Conservation (phyloP, 1,284 basidiomycete species). For the Tranzscheliella williamsii region DNA sequence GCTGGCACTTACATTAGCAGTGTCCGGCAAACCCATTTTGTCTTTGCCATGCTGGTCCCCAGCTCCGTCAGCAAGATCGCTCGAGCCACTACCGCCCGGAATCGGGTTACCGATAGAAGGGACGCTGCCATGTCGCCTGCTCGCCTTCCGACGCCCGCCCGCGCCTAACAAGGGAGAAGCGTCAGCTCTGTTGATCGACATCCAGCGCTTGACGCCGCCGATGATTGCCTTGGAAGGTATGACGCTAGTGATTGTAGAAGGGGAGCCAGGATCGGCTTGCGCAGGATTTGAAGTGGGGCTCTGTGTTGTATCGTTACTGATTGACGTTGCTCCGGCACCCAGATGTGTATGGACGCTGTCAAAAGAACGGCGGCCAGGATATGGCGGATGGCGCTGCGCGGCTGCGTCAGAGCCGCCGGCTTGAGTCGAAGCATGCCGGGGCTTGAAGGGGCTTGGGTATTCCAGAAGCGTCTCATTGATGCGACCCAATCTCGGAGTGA, state of each 20-base stretch:
- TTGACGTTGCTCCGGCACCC: too few relatives aligned
- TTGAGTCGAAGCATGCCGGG: background rate
- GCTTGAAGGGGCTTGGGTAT: slow-evolving; percentile 40
- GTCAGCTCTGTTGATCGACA: slow-evolving; percentile 40
- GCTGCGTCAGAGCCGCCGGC: slow-evolving; percentile 8
- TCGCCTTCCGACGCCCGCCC: slow-evolving; percentile 4
- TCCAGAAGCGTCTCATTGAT: slow-evolving; percentile 8
- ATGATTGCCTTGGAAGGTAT: slow-evolving; percentile 41
- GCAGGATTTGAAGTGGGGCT: slow-evolving; percentile 27
- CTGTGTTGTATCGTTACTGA: slow-evolving; percentile 8
- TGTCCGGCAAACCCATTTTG: too few relatives aligned
- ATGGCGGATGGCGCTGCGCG: slow-evolving; percentile 4
- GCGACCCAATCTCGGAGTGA: slow-evolving; percentile 1
- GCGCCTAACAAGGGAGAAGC: slow-evolving; percentile 8
- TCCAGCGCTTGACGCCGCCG: slow-evolving; percentile 50
- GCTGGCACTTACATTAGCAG: too few relatives aligned
- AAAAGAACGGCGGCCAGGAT: slow-evolving; percentile 9
- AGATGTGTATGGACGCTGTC: slow-evolving; percentile 18
- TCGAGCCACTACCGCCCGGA: too few relatives aligned
- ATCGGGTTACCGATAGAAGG: too few relatives aligned
- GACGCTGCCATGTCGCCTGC: slow-evolving; percentile 15
- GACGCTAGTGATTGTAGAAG: slow-evolving; percentile 4
- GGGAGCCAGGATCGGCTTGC: too few relatives aligned
- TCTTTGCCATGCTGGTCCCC: too few relatives aligned
- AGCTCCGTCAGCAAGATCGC: too few relatives aligned